Evolutionary conservation across 768 basidiomycete species (phyloP), one percentile per base, ranked within the genome.

Genomic region (Xerocomus spinulosus): DNA sequence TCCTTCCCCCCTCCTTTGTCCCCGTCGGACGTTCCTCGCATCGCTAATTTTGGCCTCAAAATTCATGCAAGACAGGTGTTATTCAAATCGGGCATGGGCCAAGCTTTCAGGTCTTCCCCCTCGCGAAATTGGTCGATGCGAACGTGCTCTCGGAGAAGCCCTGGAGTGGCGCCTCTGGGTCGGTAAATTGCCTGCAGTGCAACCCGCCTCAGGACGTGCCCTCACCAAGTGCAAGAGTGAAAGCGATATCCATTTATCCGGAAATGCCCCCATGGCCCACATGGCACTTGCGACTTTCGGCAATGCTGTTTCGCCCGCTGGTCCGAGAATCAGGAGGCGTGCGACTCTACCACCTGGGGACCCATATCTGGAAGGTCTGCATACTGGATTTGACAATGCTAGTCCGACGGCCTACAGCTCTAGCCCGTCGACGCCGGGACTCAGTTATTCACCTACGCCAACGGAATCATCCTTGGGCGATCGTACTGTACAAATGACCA

Each of bases 151-250:
- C 34, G 88, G 92, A 20, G 82, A 83, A 62, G 84, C 90, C 9
- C 78, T 95, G 17, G 83, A 84, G 51, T 95, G 90, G 89, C 79
- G 88, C n/a, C 80, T 94, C 20, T 93, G 91, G 90, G 89, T 94
- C 33, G 90, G 90, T 47, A 91, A 91, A 68, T 69, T 73, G 58
- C 69, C 70, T 44, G 61, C 62, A 60, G 61, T 38, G 59, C 59
- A 68, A 47, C 58, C 76, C 38, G 44, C 50, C 53, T 46, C 57
- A 17, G 38, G 51, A 59, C 73, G 79, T 44, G 48, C 73, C 3
- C 63, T 84, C 20, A 61, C 65, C 26, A 71, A 82, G 54, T 70
- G 73, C 20, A 78, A 73, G 48, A 83, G 81, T 46, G 83, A 84
- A 56, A 61, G 63, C 4, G 61, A 64, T 58, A 68, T 54, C 49